Conservation (phyloP, 768 basidiomycete species). For the Boletellus ananas region DNA sequence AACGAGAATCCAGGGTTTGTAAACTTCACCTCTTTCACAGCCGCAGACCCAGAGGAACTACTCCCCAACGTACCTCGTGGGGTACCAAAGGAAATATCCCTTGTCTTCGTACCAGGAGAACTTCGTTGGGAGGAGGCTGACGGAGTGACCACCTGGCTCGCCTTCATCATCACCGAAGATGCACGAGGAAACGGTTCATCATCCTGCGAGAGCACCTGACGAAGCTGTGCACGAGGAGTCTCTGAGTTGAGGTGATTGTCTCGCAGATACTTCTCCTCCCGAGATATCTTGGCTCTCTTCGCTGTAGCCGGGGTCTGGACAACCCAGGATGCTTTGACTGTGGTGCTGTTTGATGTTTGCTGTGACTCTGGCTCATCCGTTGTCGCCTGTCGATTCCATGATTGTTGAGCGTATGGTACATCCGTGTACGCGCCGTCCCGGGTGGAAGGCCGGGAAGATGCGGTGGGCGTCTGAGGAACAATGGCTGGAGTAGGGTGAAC, state of each 20-base stretch:
- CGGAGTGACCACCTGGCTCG: conserved; percentile 21
- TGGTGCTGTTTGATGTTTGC: conserved; percentile 17
- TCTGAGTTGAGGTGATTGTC: conserved; percentile 18
- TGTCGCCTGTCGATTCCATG: conserved; percentile 10
- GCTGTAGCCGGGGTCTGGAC: conserved; percentile 28
- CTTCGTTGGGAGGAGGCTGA: conserved; percentile 24
- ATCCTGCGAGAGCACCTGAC: conserved; percentile 33
- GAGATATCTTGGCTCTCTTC: conserved; percentile 17
- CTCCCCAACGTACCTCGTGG: conserved; percentile 20
- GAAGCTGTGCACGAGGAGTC: conserved; percentile 26
- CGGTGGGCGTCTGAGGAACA: conserved; percentile 14
- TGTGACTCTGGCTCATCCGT: conserved; percentile 9
- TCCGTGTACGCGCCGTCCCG: conserved; percentile 19
- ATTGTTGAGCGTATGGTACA: conserved; percentile 3
- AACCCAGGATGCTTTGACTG: conserved; percentile 31
- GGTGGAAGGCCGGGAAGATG: conserved; percentile 28
- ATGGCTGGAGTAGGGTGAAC: conserved; percentile 21
- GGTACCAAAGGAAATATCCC: conserved; percentile 18
- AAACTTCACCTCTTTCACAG: conserved; percentile 26
- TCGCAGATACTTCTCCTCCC: conserved; percentile 30
- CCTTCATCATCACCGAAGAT: conserved; percentile 27
- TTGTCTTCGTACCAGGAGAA: conserved; percentile 14
- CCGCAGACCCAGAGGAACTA: conserved; percentile 21
- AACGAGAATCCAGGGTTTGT: background rate
- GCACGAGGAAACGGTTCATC: conserved; percentile 20